Percentiles rank a stretch among this genome's conserved stretches.
Evolutionary conservation across 1,284 basidiomycete species (phyloP).

Genomic region (Calocybe gambosa): DNA sequence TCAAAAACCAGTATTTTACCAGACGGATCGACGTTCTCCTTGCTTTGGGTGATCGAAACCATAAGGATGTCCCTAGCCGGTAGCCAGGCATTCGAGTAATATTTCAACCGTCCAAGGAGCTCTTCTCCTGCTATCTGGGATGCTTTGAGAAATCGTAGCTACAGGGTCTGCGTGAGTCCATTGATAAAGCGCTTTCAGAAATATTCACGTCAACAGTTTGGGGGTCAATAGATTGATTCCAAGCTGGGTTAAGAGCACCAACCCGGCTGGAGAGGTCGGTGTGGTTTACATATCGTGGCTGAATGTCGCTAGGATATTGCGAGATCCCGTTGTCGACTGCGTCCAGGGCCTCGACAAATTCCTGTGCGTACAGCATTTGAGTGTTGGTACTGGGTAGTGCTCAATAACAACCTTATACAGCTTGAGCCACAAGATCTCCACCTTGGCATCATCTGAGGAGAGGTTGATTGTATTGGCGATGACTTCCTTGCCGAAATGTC

Average conservation of each 20-base stretch:
- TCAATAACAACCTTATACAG: slow-evolving; percentile 62
- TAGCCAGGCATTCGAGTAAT: slow-evolving; percentile 87
- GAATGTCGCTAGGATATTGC: slow-evolving; percentile 59
- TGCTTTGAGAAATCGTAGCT: slow-evolving; percentile 77
- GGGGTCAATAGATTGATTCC: slow-evolving; percentile 74
- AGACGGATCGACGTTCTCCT: slow-evolving; percentile 52
- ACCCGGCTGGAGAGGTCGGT: slow-evolving; percentile 85
- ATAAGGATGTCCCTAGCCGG: slow-evolving; percentile 85
- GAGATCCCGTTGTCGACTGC: slow-evolving; percentile 94
- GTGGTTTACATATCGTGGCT: slow-evolving; percentile 65
- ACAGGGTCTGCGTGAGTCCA: slow-evolving; percentile 3
- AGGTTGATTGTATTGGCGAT: slow-evolving; percentile 62
- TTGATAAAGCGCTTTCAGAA: background rate
- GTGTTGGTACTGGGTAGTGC: background rate
- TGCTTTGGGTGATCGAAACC: slow-evolving; percentile 59
- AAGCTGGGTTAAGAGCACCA: slow-evolving; percentile 79
- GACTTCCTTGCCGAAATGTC: slow-evolving; percentile 91
- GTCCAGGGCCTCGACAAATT: slow-evolving; percentile 94
- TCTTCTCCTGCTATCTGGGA: slow-evolving; percentile 83
- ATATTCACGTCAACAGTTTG: slow-evolving; percentile 63
- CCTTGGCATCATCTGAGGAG: slow-evolving; percentile 49
- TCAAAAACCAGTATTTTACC: slow-evolving; percentile 83
- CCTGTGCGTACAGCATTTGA: slow-evolving; percentile 33
- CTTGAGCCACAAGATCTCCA: slow-evolving; percentile 81
- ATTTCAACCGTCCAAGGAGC: slow-evolving; percentile 77